Evolutionary conservation across 345 rosid genomes (phyloP).

Genomic region (Leavenworthia alabamica): DNA sequence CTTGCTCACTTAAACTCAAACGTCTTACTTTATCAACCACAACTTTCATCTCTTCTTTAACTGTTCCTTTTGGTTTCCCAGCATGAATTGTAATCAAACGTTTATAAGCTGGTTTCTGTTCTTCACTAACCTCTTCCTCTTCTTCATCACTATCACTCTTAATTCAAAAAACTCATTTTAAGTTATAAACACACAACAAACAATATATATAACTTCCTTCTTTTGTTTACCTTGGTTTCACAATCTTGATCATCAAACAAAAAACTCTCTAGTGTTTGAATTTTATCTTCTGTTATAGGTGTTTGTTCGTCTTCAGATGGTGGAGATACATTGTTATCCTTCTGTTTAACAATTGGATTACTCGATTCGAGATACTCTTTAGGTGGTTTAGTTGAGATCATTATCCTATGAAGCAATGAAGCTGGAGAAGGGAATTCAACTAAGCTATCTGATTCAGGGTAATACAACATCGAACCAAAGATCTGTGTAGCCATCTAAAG

Average conservation of each 20-base stretch:
- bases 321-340: constrained; percentile 29
- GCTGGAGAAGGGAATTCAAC: constrained; percentile 80
- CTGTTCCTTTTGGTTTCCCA: constrained; percentile 48
- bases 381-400: constrained; percentile 95
- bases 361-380: constrained; percentile 68
- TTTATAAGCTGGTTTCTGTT: constrained; percentile 35
- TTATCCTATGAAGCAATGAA: constrained; percentile 51
- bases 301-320: constrained; percentile 39
- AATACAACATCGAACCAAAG: constrained; percentile 62
- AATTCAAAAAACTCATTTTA: constrained; percentile 3
- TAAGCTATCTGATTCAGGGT: constrained; percentile 58
- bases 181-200: constrained; percentile 2
- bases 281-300: constrained; percentile 20
- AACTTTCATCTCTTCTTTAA: constrained; percentile 40
- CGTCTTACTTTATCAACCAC: constrained; percentile 49
- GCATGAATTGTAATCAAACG: constrained; percentile 51
- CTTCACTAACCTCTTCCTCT: constrained; percentile 31
- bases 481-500: constrained; percentile 62
- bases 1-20: constrained; percentile 69
- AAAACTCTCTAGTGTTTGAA: constrained; percentile 26
- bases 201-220: background rate
- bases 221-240: constrained; percentile 34
- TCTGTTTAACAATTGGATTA: constrained; percentile 30
- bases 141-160: constrained; percentile 45
- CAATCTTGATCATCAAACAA: constrained; percentile 23